A percentile compares a stretch with the other conserved stretches of the same genome.
Conservation (phyloP, 768 basidiomycete species). For the Serendipita vermifera region DNA sequence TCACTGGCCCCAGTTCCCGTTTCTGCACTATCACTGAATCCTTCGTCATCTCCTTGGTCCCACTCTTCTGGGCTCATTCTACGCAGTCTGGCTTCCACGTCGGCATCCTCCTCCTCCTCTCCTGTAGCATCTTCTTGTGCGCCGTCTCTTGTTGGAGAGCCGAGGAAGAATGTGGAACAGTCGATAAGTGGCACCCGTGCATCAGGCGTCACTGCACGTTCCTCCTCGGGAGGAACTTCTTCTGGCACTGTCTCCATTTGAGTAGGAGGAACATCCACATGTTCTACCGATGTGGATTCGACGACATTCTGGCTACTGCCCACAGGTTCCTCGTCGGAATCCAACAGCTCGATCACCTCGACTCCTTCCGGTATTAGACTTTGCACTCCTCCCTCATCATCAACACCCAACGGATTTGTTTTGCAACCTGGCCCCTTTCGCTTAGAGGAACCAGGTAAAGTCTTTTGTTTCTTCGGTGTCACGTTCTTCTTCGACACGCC, state of each 20-base stretch:
- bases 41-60: not conserved
- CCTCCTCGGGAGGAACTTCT: not conserved
- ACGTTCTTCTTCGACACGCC: not conserved
- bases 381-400: not conserved
- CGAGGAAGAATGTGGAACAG: not conserved
- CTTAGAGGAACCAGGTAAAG: too few species aligned
- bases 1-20: not conserved
- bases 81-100: not conserved
- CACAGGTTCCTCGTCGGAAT: slow-evolving; percentile 6
- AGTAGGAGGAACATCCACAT: too few species aligned
- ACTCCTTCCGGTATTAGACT: not conserved
- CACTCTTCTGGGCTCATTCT: not conserved
- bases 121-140: not conserved
- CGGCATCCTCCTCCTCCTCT: not conserved
- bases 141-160: not conserved
- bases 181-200: not conserved
- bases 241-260: not conserved
- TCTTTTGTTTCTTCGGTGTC: not conserved
- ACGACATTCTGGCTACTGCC: not conserved
- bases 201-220: not conserved
- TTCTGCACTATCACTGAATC: not conserved
- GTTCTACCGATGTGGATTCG: not conserved
- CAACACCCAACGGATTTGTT: not conserved
- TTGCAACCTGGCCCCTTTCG: too few species aligned
- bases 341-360: not conserved